Base-by-base conservation (phyloP, 148 eudicot genomes). In the Spergularia bocconei region DNA sequence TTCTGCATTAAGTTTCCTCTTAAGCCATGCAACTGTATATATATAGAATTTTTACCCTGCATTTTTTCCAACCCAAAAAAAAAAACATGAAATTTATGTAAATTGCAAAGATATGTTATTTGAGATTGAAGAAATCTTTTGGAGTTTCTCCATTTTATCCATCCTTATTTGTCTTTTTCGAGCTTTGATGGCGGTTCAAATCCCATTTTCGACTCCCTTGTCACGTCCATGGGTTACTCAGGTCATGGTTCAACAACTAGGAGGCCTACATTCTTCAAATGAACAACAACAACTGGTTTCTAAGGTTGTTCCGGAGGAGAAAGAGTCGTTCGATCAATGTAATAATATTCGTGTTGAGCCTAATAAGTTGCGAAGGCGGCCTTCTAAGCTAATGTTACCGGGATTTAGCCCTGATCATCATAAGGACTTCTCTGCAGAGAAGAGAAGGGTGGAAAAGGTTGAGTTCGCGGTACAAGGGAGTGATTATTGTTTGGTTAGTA, bases 361-460 rank as follows among this genome's bases (percentile, higher is more conserved):
- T 13, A 69, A 79, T 44, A 82, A 63, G 67, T 38, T 63, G 63
- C 72, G 78, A 6, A 83, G 75, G 75, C 79, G 88, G 73, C 88
- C 86, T 33, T 25, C 83, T 39, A 83, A 58, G 80, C 75, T 86
- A 11, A 64, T 79, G 23, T 73, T 86, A 33, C 88, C 88, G 23
- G 78, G 70, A 61, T 67, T 48, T 73, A 54, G 62, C 70, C 83
- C 86, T 6, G 73, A 66, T 53, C 60, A 61, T 52, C 44, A 69
- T 4, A 38, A 53, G 20, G 79, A 53, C 21, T 81, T 74, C 51
- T 36, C 44, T 36, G 53, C 50, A 1, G 75, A 70, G 70, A 23
- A 75, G 69, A 75, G 59, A 58, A 81, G 38, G 77, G 65, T 77
- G 16, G 79, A 76, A 53, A 69, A 56, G n/a, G 73, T 82, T 63